A percentile compares a stretch with the other conserved stretches of the same genome.
These are phyloP conservation scores for Trichoderma sp. DNA, from an alignment of 2,329 filamentous ascomycete species.

Conservation along the genomic window DNA sequence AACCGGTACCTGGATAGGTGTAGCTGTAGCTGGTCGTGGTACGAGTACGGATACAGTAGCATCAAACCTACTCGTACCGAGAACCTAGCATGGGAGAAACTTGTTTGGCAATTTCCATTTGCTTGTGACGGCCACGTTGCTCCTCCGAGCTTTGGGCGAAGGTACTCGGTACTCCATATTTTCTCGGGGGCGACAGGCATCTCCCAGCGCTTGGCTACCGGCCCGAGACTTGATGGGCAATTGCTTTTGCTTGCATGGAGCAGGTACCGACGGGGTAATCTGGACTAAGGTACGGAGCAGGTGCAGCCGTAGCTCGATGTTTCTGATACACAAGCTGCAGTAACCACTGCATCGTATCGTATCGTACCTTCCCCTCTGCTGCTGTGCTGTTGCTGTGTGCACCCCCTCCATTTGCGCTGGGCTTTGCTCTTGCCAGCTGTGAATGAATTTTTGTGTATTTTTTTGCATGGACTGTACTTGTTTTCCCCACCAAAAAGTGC, in stretches of 20 bases:
- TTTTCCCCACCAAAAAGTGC: not conserved
- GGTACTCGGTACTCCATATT: slow-evolving; percentile 8
- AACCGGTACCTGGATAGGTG: not conserved
- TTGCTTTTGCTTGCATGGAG: not conserved
- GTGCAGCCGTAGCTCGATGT: not conserved
- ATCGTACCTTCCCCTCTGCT: slow-evolving; percentile 3
- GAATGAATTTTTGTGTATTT: not conserved
- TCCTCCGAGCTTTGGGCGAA: not conserved
- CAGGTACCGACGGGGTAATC: slow-evolving; percentile 1
- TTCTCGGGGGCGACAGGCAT: not conserved
- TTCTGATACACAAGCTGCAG: slow-evolving; percentile 19
- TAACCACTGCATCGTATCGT: slow-evolving; percentile 7
- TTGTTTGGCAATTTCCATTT: not conserved
- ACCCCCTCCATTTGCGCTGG: not conserved
- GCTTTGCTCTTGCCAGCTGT: slow-evolving; percentile 7
- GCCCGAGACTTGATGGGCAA: not conserved
- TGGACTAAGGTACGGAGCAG: not conserved
- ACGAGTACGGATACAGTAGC: not conserved
- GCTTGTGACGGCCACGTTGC: slow-evolving; percentile 9
- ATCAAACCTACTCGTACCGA: not conserved
- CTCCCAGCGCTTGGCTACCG: not conserved
- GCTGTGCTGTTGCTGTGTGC: not conserved
- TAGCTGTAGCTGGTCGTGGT: not conserved
- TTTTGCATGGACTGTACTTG: not conserved
- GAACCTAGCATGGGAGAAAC: not conserved